A percentile compares a stretch with the other conserved stretches of the same genome.
phyloP scores from a whole-genome alignment of 2,329 filamentous ascomycete genomes.

The Mycosphaerelloides madeirae region DNA sequence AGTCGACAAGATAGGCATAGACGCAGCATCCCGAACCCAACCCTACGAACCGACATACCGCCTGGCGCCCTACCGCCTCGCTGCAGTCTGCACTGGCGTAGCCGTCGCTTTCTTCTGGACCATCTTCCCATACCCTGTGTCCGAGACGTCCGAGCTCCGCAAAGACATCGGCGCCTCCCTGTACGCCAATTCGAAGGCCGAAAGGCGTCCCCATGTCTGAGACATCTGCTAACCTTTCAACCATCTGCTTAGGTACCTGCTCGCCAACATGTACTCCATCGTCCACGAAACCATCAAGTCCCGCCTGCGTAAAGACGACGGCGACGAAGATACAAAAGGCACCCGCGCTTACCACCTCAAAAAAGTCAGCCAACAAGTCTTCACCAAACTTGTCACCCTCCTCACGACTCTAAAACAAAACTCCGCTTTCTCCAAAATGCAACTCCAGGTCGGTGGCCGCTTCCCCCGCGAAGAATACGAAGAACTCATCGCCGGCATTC shows the following conservation, averaged over 20 bases:
- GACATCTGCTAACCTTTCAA: too few relatives aligned
- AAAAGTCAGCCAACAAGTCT: conserved; percentile 57
- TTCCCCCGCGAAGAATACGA: conserved; percentile 65
- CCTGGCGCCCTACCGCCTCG: conserved; percentile 67
- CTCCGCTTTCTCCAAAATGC: conserved; percentile 62
- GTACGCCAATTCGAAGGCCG: too few relatives aligned
- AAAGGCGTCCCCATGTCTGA: too few relatives aligned
- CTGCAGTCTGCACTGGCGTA: conserved; percentile 61
- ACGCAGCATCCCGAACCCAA: conserved; percentile 57
- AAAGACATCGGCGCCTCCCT: conserved; percentile 64
- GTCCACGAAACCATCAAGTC: conserved; percentile 63
- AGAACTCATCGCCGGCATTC: conserved; percentile 54
- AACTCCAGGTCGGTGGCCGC: conserved; percentile 64
- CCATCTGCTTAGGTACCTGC: too few relatives aligned
- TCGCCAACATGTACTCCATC: conserved; percentile 69
- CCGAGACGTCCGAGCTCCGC: conserved; percentile 65
- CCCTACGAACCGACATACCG: conserved; percentile 64
- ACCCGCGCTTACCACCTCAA: conserved; percentile 52
- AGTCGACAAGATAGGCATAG: conserved; percentile 59
- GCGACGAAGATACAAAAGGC: conserved; percentile 45
- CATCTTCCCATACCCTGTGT: conserved; percentile 67
- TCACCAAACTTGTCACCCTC: conserved; percentile 63
- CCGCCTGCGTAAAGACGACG: conserved; percentile 55
- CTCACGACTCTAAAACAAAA: conserved; percentile 61
- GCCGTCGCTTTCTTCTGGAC: conserved; percentile 72